These are phyloP conservation scores for Triticum urartu DNA, from an alignment of 176 grass and related monocot genomes.

Conservation along the genomic window DNA sequence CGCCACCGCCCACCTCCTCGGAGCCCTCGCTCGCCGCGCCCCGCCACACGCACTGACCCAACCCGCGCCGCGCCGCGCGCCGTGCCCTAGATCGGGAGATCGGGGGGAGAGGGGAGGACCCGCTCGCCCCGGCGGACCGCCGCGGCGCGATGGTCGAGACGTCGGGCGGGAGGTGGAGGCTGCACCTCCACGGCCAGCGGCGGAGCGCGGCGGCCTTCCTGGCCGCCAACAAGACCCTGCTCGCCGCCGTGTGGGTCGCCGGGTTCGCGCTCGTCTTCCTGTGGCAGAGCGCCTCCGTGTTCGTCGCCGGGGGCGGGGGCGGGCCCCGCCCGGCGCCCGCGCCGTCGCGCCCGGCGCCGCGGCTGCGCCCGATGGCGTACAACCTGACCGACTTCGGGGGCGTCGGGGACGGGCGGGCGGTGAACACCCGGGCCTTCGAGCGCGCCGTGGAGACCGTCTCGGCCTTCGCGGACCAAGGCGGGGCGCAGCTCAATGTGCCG, in stretches of 20 bases:
- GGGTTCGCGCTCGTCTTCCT: conserved; percentile 66
- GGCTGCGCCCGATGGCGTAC: conserved; percentile 53
- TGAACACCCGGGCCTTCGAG: conserved; percentile 83
- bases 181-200: conserved; percentile 34
- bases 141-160: conserved; percentile 49
- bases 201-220: conserved; percentile 45
- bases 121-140: too few relatives aligned
- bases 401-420: conserved; percentile 65
- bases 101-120: neutral
- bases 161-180: conserved; percentile 26
- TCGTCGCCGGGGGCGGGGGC: neutral
- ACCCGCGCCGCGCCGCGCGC: neutral
- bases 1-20: neutral
- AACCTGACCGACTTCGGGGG: conserved; percentile 85
- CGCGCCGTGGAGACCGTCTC: conserved; percentile 62
- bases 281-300: conserved; percentile 66
- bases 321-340: conserved; percentile 1
- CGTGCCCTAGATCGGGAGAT: conserved; percentile 41
- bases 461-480: conserved; percentile 46
- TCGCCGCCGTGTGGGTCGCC: conserved; percentile 60
- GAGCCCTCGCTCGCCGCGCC: neutral
- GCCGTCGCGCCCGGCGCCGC: conserved; percentile 33
- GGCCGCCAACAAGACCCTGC: conserved; percentile 49
- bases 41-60: conserved; percentile 2
- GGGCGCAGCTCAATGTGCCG: conserved; percentile 80